phyloP scores from a whole-genome alignment of 257 asterid genomes.

The Schizonepeta tenuifolia region DNA sequence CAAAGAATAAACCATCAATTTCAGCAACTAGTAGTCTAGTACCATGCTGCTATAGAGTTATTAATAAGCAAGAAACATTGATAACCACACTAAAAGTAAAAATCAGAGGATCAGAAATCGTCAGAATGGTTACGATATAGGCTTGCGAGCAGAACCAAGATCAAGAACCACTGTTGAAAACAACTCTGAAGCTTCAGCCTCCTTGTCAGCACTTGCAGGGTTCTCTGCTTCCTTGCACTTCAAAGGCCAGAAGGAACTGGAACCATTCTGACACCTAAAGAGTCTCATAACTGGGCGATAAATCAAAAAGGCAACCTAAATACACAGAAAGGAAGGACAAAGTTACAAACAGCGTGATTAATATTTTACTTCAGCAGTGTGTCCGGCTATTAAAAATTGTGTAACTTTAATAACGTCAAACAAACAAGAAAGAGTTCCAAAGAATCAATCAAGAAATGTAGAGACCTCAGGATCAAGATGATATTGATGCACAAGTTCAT shows the following conservation, averaged over 20 bases:
- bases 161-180: conserved; percentile 64
- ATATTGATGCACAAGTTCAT: conserved; percentile 88
- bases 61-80: conserved; percentile 16
- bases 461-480: conserved; percentile 99
- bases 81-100: conserved; percentile 19
- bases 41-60: conserved; percentile 10
- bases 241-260: conserved; percentile 83
- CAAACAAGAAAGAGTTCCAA: conserved; percentile 17
- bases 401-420: conserved; percentile 6
- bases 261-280: conserved; percentile 64
- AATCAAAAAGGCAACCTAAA: conserved; percentile 90
- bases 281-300: conserved; percentile 99
- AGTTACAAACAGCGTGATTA: background rate
- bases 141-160: conserved; percentile 75
- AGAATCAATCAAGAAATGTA: conserved; percentile 25
- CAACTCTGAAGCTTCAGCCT: conserved; percentile 55
- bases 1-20: conserved; percentile 27
- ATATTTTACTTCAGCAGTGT: background rate
- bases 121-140: conserved; percentile 56
- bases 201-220: conserved; percentile 54
- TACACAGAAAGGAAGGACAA: conserved; percentile 26
- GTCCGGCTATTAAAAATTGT: background rate
- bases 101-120: conserved; percentile 26
- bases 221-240: conserved; percentile 58
- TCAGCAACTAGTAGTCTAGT: conserved; percentile 24